Base-by-base conservation (phyloP, 768 basidiomycete genomes). In the Leccinum imitatum region DNA sequence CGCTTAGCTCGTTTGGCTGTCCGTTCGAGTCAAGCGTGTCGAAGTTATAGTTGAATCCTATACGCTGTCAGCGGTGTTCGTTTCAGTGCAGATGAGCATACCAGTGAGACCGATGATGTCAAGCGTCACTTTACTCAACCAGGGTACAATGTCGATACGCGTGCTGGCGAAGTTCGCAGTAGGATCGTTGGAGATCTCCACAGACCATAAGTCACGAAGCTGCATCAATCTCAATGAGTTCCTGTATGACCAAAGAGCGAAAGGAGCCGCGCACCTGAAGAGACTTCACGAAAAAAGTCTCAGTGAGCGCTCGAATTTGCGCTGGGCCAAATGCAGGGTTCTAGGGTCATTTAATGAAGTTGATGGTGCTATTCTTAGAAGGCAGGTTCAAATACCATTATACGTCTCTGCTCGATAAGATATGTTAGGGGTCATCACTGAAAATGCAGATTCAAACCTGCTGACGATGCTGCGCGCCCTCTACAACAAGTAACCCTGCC, bases 241-340 rank as follows among this genome's bases (percentile, higher is more conserved):
- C 17, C 6, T 6, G 14, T 8, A 33, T 21, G 52, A 10, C 9
- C 11, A 23, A 41, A 41, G 15, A 31, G 2, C 19, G 14, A 21
- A 25, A 6, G 6, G 46, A 15, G 10, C 14, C 30, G 27, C 52
- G 4, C 6, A 64, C 63, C 4, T 21, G 54, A 13, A 25, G 14
- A 33, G 87, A 73, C 67, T 87, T 88, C 3, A 80, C 78, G 4
- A 85, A 63, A 60, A 89, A 87, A 13, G 84, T 82, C 14, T 77
- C 77, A 0, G 84, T 84, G 13, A 87, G 66, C 47, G 82, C 82
- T 2, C 86, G 76, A 41, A 88, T 79, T 63, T 87, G 85, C 1
- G 79, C 71, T 3, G 79, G 77, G 1, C 87, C 85, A 63, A 90
- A 90, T 0, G 86, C 86, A 13, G 87, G 87, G 62, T 88, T 89